phyloP scores from a whole-genome alignment of 768 basidiomycete species.

The Mrakia blollopis region DNA sequence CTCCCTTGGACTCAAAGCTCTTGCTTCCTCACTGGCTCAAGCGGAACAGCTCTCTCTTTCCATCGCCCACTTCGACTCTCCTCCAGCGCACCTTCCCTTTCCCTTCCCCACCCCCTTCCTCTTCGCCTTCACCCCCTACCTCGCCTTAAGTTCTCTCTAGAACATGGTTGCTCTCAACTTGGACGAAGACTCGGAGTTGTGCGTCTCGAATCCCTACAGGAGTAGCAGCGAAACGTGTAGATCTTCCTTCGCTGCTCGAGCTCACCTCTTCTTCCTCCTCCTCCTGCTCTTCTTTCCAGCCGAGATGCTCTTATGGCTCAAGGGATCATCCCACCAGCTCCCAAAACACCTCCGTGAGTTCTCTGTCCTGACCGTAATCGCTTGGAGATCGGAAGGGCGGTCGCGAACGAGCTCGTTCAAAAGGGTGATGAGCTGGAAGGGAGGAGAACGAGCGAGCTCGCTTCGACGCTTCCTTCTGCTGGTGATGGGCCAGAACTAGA shows the following conservation, averaged over 20 bases:
- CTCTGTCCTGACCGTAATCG: too few relatives aligned
- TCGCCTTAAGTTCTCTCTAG: not conserved
- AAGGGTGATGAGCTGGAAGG: not conserved
- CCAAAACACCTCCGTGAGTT: slow-evolving; percentile 3
- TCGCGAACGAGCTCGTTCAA: not conserved
- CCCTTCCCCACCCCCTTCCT: not conserved
- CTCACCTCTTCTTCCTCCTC: not conserved
- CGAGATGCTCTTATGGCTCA: slow-evolving; percentile 90
- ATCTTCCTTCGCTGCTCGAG: not conserved
- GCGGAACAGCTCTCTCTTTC: too few relatives aligned
- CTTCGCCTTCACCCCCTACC: not conserved
- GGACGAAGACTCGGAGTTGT: slow-evolving; percentile 97
- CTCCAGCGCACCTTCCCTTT: not conserved
- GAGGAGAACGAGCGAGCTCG: too few relatives aligned
- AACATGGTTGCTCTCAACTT: slow-evolving; percentile 50
- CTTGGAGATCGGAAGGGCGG: too few relatives aligned
- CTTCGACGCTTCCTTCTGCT: too few relatives aligned
- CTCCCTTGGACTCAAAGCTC: not conserved
- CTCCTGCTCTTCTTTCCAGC: slow-evolving; percentile 48
- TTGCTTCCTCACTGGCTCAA: not conserved
- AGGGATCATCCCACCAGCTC: slow-evolving; percentile 58
- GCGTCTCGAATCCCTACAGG: slow-evolving; percentile 41
- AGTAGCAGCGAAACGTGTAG: not conserved
- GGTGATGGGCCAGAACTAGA: too few relatives aligned
- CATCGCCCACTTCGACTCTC: not conserved